phyloP scores from a whole-genome alignment of 2,329 filamentous ascomycete genomes.

The Cytospora chrysosperma region DNA sequence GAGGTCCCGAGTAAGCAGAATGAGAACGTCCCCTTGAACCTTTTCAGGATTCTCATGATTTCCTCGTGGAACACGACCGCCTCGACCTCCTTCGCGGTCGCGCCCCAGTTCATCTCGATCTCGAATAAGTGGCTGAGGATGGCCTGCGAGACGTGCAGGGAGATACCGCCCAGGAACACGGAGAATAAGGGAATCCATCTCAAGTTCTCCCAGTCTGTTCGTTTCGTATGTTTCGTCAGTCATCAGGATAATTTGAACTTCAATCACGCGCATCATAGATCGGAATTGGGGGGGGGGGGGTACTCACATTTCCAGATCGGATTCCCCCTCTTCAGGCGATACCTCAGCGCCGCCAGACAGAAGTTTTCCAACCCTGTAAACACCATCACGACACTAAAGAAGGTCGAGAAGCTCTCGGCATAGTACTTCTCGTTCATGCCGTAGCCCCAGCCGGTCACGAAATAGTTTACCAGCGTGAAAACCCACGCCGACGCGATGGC shows the following conservation, averaged over 20 bases:
- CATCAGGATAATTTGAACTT: too few species aligned
- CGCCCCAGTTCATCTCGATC: constrained; percentile 49
- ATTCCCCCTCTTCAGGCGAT: constrained; percentile 45
- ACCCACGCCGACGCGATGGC: constrained; percentile 31
- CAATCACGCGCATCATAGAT: too few species aligned
- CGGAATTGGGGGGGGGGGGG: neutral
- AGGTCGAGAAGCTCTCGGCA: constrained; percentile 64
- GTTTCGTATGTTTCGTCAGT: constrained; percentile 7
- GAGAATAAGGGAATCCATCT: constrained; percentile 52
- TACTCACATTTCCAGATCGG: neutral
- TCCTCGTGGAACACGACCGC: constrained; percentile 57
- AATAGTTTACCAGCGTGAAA: constrained; percentile 31
- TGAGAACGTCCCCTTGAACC: constrained; percentile 55
- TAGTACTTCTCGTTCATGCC: constrained; percentile 67
- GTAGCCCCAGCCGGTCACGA: constrained; percentile 63
- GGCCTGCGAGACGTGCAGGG: constrained; percentile 42
- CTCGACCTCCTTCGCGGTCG: constrained; percentile 59
- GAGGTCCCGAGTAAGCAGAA: constrained; percentile 48
- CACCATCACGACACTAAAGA: constrained; percentile 61
- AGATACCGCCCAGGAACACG: constrained; percentile 45
- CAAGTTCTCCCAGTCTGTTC: constrained; percentile 52
- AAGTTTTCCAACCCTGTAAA: constrained; percentile 64
- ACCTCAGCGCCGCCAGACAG: constrained; percentile 60
- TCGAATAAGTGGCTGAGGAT: constrained; percentile 44
- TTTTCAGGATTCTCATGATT: constrained; percentile 52